These are phyloP conservation scores for Ophiorrhiza pumila DNA, from an alignment of 257 asterid species.

Conservation along the genomic window DNA sequence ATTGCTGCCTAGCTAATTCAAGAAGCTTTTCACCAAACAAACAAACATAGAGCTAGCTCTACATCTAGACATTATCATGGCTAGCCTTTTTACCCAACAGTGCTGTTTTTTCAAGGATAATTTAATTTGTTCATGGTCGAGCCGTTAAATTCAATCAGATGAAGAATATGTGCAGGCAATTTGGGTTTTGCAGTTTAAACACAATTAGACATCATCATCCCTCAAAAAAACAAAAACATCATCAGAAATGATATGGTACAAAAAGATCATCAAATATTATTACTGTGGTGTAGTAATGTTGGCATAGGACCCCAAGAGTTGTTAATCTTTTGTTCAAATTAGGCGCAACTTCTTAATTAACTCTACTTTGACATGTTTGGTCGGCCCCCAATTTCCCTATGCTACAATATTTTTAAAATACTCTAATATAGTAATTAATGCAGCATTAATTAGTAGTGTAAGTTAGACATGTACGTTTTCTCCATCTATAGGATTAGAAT, in stretches of 20 bases:
- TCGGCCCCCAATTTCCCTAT: neutral
- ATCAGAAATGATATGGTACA: neutral
- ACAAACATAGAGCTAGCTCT: too few species aligned
- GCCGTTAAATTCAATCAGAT: too few species aligned
- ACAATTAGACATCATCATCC: constrained; percentile 7
- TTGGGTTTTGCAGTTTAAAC: constrained; percentile 1
- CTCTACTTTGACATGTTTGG: constrained; percentile 2
- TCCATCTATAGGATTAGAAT: constrained; percentile 7
- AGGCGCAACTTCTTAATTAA: neutral
- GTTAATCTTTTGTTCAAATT: neutral
- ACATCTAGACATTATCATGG: too few species aligned
- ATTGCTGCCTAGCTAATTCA: too few species aligned
- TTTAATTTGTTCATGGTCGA: too few species aligned
- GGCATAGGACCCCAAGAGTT: neutral
- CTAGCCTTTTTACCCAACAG: too few species aligned
- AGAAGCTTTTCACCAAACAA: too few species aligned
- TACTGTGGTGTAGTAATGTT: neutral
- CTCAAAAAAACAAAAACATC: neutral
- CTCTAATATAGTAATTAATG: neutral
- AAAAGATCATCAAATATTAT: neutral
- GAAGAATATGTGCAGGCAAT: too few species aligned
- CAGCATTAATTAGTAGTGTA: neutral
- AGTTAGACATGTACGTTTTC: neutral
- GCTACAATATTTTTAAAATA: too few species aligned
- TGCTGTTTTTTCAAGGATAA: too few species aligned